These are phyloP conservation scores for Chrysosporium keratinophilum DNA, from an alignment of 2,329 filamentous ascomycete species.

Conservation along the genomic window DNA sequence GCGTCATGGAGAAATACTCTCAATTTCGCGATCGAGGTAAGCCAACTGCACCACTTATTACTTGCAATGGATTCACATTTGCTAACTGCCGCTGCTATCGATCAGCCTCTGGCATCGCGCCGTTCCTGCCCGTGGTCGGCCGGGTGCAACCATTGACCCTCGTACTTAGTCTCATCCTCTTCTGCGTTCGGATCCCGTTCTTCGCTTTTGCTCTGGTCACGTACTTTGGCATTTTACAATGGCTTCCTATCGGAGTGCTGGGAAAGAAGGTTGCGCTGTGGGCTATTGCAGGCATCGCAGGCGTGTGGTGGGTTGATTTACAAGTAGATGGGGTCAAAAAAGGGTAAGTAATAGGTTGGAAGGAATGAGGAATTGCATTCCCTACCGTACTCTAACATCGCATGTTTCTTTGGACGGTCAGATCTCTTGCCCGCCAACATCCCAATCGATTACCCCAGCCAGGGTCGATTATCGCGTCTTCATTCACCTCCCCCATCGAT, in stretches of 20 bases:
- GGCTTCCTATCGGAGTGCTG: conserved; percentile 59
- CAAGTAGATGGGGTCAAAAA: conserved; percentile 94
- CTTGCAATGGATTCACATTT: conserved; percentile 14
- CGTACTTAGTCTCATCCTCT: conserved; percentile 59
- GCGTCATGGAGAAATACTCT: conserved; percentile 84
- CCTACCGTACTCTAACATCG: not conserved
- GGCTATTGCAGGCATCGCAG: conserved; percentile 76
- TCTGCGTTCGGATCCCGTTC: conserved; percentile 68
- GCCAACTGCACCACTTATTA: conserved; percentile 3
- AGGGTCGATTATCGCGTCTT: conserved; percentile 74
- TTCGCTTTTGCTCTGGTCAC: conserved; percentile 56
- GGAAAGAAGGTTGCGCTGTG: conserved; percentile 77
- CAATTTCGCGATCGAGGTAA: conserved; percentile 82
- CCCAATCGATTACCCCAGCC: conserved; percentile 64
- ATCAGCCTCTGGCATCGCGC: conserved; percentile 84
- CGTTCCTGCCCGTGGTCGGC: conserved; percentile 74
- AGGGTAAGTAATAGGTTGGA: conserved; percentile 44
- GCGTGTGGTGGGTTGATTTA: conserved; percentile 98
- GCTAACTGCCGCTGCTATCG: conserved; percentile 11
- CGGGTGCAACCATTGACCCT: conserved; percentile 53
- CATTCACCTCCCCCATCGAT: conserved; percentile 87
- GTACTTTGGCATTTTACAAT: conserved; percentile 76
- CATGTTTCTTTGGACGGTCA: conserved; percentile 21
- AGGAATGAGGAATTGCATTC: not conserved
- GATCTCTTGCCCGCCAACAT: conserved; percentile 62